Evolutionary conservation across 163 green algal species (phyloP), one percentile per base, ranked within the genome.

Genomic region (Dunaliella salina): DNA sequence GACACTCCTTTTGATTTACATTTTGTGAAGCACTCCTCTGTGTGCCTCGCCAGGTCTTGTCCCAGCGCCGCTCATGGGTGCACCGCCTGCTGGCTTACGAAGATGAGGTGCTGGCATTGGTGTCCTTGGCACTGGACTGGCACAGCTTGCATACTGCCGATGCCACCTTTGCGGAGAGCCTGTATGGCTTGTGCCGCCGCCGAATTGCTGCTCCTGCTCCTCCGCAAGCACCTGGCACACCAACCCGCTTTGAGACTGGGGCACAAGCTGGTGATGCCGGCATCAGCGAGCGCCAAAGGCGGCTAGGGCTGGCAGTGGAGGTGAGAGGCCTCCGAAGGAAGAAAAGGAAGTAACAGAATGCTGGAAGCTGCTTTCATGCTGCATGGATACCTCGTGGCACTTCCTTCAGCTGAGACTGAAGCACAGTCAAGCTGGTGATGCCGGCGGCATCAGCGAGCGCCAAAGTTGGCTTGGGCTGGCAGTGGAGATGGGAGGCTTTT

Each of bases 51-150:
- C 91, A 96, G 94, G 94, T 96, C 0, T 91, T 96, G 45, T 93
- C 92, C 0, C 95, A 97, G 88, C 88, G 90, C 15, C 90, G 90
- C 30, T 90, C 90, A 0, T 91, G 84, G 80, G 85, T 96, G 29
- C 89, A 96, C 85, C 87, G 88, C 0, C 50, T 92, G 40, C 89
- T 98, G 33, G 88, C 93, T 35, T 91, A 92, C 40, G 94, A 97
- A 45, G 94, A 98, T 83, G 96, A 98, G 88, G 84, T 96, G 0
- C 94, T 96, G 86, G 95, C 96, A 8, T 35, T 95, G 0, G n/a
- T 98, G 0, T 90, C 88, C 33, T 80, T 94, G 32, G 75, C 93
- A 30, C 90, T 98, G 32, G 93, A 98, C 87, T 87, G 90, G 17
- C 91, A 95, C 80, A 93, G 90, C 75, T 88, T 98, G 22, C 72